Evolutionary conservation across 331 rosid species (phyloP).

Genomic region (Prunus yedoensis): DNA sequence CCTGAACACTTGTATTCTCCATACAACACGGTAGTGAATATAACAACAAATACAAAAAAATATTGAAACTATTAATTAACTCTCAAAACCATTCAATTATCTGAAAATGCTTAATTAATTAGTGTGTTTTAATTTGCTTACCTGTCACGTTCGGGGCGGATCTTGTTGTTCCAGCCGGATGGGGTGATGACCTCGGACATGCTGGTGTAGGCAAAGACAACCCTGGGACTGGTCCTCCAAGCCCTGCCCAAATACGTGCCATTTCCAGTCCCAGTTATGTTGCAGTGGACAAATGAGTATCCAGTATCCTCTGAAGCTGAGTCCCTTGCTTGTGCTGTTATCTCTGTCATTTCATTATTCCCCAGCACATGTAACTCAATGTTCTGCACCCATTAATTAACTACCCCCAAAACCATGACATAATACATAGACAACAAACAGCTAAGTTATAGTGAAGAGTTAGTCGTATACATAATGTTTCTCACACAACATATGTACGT

Average conservation of each 20-base stretch:
- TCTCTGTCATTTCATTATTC: slow-evolving; percentile 9
- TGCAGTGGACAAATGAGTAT: slow-evolving; percentile 57
- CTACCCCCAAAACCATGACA: not conserved
- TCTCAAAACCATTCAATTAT: not conserved
- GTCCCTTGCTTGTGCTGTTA: slow-evolving; percentile 57
- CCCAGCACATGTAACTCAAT: slow-evolving; percentile 24
- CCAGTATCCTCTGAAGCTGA: slow-evolving; percentile 16
- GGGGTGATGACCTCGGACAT: slow-evolving; percentile 30
- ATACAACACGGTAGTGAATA: slow-evolving; percentile 14
- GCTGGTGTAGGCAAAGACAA: slow-evolving; percentile 40
- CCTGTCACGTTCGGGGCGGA: slow-evolving; percentile 21
- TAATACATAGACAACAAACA: not conserved
- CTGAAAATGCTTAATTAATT: not conserved
- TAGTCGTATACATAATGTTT: not conserved
- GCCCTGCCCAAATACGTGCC: slow-evolving; percentile 53
- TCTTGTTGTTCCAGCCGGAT: slow-evolving; percentile 40
- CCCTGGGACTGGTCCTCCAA: slow-evolving; percentile 44
- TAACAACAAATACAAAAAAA: too few species aligned
- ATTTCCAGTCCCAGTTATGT: slow-evolving; percentile 30
- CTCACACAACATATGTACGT: not conserved
- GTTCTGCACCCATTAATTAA: slow-evolving; percentile 29
- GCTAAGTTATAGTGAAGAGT: not conserved
- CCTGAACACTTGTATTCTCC: too few species aligned
- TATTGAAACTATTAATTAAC: not conserved
- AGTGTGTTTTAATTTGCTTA: slow-evolving; percentile 12